Evolutionary conservation across 1,139 yeast genomes (phyloP).

Genomic region (Yamadazyma songkhlaensis): DNA sequence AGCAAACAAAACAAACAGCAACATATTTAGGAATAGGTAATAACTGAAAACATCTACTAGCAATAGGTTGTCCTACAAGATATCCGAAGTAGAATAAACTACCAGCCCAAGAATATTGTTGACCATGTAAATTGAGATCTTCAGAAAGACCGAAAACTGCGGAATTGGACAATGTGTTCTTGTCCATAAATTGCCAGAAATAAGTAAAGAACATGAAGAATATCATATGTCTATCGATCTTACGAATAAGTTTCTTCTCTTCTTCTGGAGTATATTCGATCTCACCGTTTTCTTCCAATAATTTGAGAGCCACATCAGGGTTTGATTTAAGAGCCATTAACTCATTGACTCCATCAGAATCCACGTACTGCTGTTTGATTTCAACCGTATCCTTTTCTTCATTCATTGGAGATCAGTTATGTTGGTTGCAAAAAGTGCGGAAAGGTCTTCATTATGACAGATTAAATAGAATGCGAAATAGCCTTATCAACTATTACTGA

Average conservation of each 20-base stretch:
- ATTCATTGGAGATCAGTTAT: background rate
- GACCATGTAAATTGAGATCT: conserved; percentile 45
- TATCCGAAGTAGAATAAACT: conserved; percentile 53
- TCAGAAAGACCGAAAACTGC: conserved; percentile 53
- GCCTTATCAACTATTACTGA: no score
- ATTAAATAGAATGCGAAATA: no score
- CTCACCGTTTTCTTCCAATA: conserved; percentile 15
- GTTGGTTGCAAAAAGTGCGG: no score
- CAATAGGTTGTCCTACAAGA: conserved; percentile 44
- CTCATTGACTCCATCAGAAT: conserved; percentile 1
- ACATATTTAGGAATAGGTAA: conserved; percentile 26
- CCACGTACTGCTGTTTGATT: conserved; percentile 1
- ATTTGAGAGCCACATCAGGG: conserved; percentile 6
- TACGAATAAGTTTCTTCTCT: conserved; percentile 21
- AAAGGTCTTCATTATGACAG: no score
- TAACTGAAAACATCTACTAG: conserved; percentile 35
- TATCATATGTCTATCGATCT: conserved; percentile 50
- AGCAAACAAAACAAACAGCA: conserved; percentile 31
- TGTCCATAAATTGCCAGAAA: conserved; percentile 61
- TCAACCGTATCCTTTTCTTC: conserved; percentile 2
- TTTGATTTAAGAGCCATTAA: conserved; percentile 3
- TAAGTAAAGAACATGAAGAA: conserved; percentile 53
- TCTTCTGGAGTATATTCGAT: conserved; percentile 12
- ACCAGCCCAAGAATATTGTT: conserved; percentile 53
- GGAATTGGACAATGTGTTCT: conserved; percentile 52